Conservation (phyloP, 371 early-diverging fungal genomes). For the Cokeromyces recurvatus region DNA sequence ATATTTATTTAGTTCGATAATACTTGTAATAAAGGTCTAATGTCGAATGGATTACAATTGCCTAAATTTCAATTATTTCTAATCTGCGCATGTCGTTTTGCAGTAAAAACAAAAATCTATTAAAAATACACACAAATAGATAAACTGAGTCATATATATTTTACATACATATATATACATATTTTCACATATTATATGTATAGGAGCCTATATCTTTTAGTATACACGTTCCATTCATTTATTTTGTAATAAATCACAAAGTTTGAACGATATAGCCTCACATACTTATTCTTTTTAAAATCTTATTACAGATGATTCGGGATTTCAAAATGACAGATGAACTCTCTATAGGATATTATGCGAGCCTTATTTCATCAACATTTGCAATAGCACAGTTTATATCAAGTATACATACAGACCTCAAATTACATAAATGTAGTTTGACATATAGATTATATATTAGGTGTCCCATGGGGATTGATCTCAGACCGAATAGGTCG, state of each 20-base stretch:
- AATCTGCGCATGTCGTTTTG: constrained; percentile 45
- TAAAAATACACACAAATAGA: background rate
- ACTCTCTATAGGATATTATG: constrained; percentile 58
- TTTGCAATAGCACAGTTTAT: constrained; percentile 62
- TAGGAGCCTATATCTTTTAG: constrained; percentile 59
- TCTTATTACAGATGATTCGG: constrained; percentile 48
- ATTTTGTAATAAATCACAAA: constrained; percentile 14
- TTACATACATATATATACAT: no score
- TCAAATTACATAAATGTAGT: no score
- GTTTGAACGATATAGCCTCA: no score
- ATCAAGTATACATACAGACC: constrained; percentile 27
- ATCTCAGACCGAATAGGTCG: constrained; percentile 66
- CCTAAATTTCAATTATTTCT: constrained; percentile 54
- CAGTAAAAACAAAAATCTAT: constrained; percentile 20
- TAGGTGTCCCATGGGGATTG: constrained; percentile 58
- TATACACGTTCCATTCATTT: constrained; percentile 56
- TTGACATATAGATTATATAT: no score
- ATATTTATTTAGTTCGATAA: no score
- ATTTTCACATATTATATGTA: no score
- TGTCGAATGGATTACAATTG: constrained; percentile 27
- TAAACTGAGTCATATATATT: background rate
- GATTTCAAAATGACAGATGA: constrained; percentile 55
- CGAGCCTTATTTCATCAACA: constrained; percentile 54
- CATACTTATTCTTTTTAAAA: no score
- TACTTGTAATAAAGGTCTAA: no score